Base-by-base conservation (phyloP, 2,329 filamentous ascomycete genomes). In the Cladobotryum mycophilum region DNA sequence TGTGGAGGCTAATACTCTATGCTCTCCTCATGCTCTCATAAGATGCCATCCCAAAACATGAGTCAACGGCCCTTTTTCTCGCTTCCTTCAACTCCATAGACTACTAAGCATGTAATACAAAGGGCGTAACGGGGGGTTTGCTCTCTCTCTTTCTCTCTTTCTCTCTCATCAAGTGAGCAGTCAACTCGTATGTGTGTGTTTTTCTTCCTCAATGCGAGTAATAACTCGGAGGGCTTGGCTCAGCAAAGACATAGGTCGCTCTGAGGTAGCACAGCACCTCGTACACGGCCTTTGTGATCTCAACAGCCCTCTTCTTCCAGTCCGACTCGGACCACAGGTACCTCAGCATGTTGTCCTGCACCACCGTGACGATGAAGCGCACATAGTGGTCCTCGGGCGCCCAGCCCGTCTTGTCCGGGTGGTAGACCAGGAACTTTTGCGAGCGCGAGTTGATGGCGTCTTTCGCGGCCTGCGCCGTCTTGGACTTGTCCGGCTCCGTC, bases 191-290 rank as follows among this genome's bases (percentile, higher is more conserved):
- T 30, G 25, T 30, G 25, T 30, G 25, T 42, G 2, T 38, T n/a
- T 14, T 38, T 38, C 40, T 42, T 11, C n/a, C 3, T 49, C 33
- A 56, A 47, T 52, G 48, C n/a, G 52, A 47, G 49, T 68, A 68
- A 51, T 68, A 68, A 12, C 58, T 51, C 6, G 65, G 64, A 4
- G 65, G 67, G 20, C 59, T 51, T 37, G 52, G 51, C 17, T 65
- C 59, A 1, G 53, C 47, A 8, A 44, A 38, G 30, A 55, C 14
- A 45, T 51, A 43, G 18, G 58, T 55, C 1, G 63, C 59, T 47
- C 64, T 63, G 33, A 68, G 55, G 45, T 63, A 70, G 53, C 60
- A 62, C 35, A 71, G 57, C 12, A 70, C 67, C 58, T 72, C 68
- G 34, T 65, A 71, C 5, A 66, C 62, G 9, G 67, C 62, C 58